Evolutionary conservation across 2,329 filamentous ascomycete genomes (phyloP).

Genomic region (Cordyceps tenuipes): DNA sequence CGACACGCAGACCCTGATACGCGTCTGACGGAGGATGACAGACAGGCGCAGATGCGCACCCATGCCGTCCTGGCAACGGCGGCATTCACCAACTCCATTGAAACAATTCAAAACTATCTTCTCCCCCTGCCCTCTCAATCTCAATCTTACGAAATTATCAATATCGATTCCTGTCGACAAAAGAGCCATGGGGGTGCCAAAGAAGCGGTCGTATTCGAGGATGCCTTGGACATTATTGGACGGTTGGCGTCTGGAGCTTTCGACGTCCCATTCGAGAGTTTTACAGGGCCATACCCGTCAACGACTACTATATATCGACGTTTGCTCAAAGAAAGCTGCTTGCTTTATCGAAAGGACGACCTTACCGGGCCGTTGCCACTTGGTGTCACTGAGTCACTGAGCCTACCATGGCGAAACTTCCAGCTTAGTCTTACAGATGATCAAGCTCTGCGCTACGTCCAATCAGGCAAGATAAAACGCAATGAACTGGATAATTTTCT

Average conservation of each 20-base stretch:
- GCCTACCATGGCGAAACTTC: constrained; percentile 6
- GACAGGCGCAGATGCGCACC: constrained; percentile 1
- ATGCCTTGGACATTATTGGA: not conserved
- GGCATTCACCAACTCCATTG: constrained; percentile 9
- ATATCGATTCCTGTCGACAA: constrained; percentile 1
- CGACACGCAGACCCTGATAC: constrained; percentile 1
- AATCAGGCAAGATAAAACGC: not conserved
- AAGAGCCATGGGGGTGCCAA: not conserved
- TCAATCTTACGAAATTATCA: constrained; percentile 2
- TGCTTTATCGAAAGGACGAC: constrained; percentile 4
- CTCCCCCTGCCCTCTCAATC: not conserved
- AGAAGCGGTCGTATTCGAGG: not conserved
- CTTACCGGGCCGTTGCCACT: constrained; percentile 5
- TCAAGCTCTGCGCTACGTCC: not conserved
- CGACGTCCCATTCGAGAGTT: constrained; percentile 9
- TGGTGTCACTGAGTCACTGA: constrained; percentile 2
- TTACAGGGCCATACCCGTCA: constrained; percentile 4
- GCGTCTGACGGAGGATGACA: constrained; percentile 6
- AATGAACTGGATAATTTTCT: not conserved
- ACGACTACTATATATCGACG: not conserved
- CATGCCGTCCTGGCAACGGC: constrained; percentile 7
- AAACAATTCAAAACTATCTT: not conserved
- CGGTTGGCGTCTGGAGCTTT: not conserved
- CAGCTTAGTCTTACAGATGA: constrained; percentile 1
- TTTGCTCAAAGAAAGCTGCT: not conserved